These are phyloP conservation scores for Hanseniaspora mollemarum DNA, from an alignment of 805 yeast genomes.

Conservation along the genomic window DNA sequence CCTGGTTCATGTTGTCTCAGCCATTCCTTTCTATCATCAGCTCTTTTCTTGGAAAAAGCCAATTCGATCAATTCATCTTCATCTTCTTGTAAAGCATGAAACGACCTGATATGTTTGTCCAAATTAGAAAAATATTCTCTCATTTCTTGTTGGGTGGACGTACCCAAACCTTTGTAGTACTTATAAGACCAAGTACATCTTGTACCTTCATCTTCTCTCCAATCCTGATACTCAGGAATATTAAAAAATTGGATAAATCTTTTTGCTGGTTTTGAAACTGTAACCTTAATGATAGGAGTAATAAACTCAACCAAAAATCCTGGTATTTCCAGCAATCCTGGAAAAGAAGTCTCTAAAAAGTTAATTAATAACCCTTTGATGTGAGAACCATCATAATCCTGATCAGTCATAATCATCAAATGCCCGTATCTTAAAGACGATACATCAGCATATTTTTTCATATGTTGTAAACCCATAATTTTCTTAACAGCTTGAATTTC, in stretches of 20 bases:
- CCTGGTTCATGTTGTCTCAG: conserved; percentile 83
- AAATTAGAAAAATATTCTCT: conserved; percentile 78
- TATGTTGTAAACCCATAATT: conserved; percentile 91
- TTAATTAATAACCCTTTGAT: conserved; percentile 91
- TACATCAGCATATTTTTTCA: conserved; percentile 64
- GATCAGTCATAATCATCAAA: conserved; percentile 98
- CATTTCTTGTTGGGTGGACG: conserved; percentile 72
- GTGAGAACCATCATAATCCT: conserved; percentile 98
- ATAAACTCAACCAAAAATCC: conserved; percentile 89
- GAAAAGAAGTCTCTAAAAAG: conserved; percentile 85
- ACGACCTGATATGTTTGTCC: conserved; percentile 74
- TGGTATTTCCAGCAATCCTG: conserved; percentile 80
- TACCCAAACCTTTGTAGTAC: conserved; percentile 97
- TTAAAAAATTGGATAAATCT: conserved; percentile 66
- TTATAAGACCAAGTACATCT: conserved; percentile 77
- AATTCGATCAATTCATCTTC: conserved; percentile 74
- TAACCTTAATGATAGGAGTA: conserved; percentile 91
- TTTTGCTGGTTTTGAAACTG: conserved; percentile 51
- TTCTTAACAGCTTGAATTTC: conserved; percentile 93
- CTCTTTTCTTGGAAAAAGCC: conserved; percentile 88
- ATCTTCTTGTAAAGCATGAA: conserved; percentile 66
- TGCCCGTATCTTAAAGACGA: conserved; percentile 83
- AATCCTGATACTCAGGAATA: conserved; percentile 88
- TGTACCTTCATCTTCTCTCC: conserved; percentile 79
- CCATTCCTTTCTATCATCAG: conserved; percentile 97